Base-by-base conservation (phyloP, 345 rosid genomes). In the Nasturtium officinale region DNA sequence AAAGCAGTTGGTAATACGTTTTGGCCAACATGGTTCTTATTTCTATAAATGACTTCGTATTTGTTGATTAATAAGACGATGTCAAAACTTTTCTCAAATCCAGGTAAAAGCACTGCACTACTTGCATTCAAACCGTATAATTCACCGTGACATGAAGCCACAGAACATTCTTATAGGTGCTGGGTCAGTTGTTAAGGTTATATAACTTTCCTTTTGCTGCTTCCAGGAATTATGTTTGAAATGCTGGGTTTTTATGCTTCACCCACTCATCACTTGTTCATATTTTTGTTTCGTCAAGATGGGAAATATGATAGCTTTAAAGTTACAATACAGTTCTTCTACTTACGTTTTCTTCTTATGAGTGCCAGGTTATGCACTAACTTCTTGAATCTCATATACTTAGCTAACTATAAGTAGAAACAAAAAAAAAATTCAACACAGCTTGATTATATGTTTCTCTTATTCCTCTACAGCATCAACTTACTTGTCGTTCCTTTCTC, bases 81-180 rank as follows among this genome's bases (percentile, higher is more conserved):
- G 23, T 55, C 8, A 5, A 25, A 48, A 61, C 33, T 61, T 46
- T 65, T 55, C 9, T 9, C 50, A 54, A 67, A 42, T 84, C 35
- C 79, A 94, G 98, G 97, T 95, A 73, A 85, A 83, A 79, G 99
- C 99, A 3, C 68, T 95, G 79, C 90, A 95, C 79, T 95, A 95
- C 78, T 73, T 95, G 85, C 99, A 95, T 77, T 91, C 99, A 18
- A 95, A 95, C 66, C 97, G 99, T 67, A 95, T 95, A 69, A 95
- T 95, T 54, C 99, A 95, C 80, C 92, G 97, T 61, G 99, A 95
- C 74, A 89, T 95, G 99, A 95, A 95, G 83, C 99, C 99, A n/a
- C 99, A 95, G 62, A 95, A 95, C 84, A 95, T 95, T 77, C 92
- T 91, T 66, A 91, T 95, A 59, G 95, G 99, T 78, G 89, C 97